These are phyloP conservation scores for Albophoma yamanashiensis DNA, from an alignment of 2,329 filamentous ascomycete genomes.

Conservation along the genomic window DNA sequence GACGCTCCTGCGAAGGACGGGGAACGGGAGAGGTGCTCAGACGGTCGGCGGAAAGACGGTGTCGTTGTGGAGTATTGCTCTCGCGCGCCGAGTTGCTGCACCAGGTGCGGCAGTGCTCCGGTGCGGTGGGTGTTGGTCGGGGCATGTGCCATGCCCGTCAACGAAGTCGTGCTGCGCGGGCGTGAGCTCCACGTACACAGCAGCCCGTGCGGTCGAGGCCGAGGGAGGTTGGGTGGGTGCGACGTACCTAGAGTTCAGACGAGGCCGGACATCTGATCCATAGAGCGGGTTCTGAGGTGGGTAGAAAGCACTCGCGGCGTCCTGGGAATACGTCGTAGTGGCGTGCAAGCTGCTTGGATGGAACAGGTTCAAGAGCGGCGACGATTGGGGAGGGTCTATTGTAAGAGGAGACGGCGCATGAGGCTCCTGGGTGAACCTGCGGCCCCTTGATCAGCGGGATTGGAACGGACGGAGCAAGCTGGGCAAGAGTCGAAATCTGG, in stretches of 20 bases:
- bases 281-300: conserved; percentile 31
- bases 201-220: background rate
- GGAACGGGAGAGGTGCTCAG: conserved; percentile 40
- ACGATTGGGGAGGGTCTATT: conserved; percentile 41
- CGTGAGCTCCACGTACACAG: conserved; percentile 4
- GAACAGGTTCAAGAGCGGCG: conserved; percentile 41
- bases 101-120: conserved; percentile 40
- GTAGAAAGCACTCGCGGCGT: conserved; percentile 40
- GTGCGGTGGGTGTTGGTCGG: conserved; percentile 31
- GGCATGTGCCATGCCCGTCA: conserved; percentile 47
- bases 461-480: conserved; percentile 2
- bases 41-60: conserved; percentile 37
- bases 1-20: conserved; percentile 35
- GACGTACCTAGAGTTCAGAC: conserved; percentile 45
- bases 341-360: conserved; percentile 36
- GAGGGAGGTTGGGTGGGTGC: background rate
- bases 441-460: conserved; percentile 14
- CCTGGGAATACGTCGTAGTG: conserved; percentile 37
- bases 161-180: conserved; percentile 33
- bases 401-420: conserved; percentile 37
- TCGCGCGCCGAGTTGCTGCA: conserved; percentile 35
- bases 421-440: conserved; percentile 45
- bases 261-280: conserved; percentile 41
- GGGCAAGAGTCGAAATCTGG: conserved; percentile 8
- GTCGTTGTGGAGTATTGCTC: conserved; percentile 42